Base-by-base conservation (phyloP, 345 rosid genomes). In the Eucalyptus camaldulensis region DNA sequence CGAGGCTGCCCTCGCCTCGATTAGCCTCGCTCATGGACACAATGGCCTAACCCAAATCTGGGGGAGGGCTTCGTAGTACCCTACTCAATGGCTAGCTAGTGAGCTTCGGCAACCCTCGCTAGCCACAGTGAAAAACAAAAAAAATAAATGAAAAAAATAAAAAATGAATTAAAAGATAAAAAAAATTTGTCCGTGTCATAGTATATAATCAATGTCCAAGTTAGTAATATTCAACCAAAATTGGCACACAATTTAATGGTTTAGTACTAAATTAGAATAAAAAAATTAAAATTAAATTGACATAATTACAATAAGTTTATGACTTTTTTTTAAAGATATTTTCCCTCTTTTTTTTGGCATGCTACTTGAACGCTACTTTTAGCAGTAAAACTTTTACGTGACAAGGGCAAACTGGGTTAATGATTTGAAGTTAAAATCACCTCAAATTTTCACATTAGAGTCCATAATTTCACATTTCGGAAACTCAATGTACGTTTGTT, bases 71-170 rank as follows among this genome's bases (percentile, higher is more conserved):
- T 53, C 10, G 5, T 3, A 4, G 58, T 8, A 53, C 58, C 58
- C 58, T 53, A 53, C 10, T 2, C 25, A 53, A 53, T 53, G 58
- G 25, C 58, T 53, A 4, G 25, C 58, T 53, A 4, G 58, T 21
- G 25, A 53, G 5, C 10, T 53, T 53, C 0, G 5, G 25, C 58
- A 21, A 53, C 25, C 2, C 58, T 53, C 0, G 10, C 25, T 0
- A 8, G 25, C 10, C 58, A 53, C 0, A 21, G 10, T 53, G 58
- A 0, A 53, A 53, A 53, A 53, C 0, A 19, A 19, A 19, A 53
- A 53, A 2, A 51, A 17, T 1, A 53, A 53, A 53, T 19, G 5
- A 8, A 53, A 53, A 53, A 8, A 0, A 51, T 6, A 6, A 16
- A 51, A 53, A 21, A 21, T 4, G 4, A 19, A 53, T 53, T 8